Conservation (phyloP, 768 basidiomycete genomes). For the Collybia mongolica region DNA sequence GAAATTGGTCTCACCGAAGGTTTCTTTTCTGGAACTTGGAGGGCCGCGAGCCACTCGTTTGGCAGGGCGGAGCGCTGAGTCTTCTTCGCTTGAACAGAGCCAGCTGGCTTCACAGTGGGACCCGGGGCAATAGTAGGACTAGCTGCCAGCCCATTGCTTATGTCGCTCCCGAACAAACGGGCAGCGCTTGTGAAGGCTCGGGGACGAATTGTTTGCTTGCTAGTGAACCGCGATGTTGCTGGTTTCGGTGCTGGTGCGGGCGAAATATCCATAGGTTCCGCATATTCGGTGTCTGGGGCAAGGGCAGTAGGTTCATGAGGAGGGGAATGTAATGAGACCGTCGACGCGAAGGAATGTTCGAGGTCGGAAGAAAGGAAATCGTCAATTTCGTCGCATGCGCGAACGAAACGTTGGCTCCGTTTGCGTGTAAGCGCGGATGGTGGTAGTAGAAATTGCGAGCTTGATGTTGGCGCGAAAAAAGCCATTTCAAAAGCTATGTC, state of each 20-base stretch:
- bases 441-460: constrained; percentile 39
- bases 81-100: constrained; percentile 48
- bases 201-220: constrained; percentile 42
- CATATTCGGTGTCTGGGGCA: constrained; percentile 45
- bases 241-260: constrained; percentile 48
- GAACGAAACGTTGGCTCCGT: constrained; percentile 41
- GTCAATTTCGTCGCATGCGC: constrained; percentile 51
- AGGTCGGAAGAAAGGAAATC: constrained; percentile 75
- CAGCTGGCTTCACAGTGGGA: constrained; percentile 28
- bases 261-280: constrained; percentile 81
- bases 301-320: constrained; percentile 45
- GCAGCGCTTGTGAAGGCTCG: constrained; percentile 66
- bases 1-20: no score
- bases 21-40: constrained; percentile 11
- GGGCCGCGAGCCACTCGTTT: constrained; percentile 51
- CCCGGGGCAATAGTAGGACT: constrained; percentile 29
- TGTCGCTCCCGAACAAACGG: constrained; percentile 71
- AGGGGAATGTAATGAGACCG: constrained; percentile 77
- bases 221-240: constrained; percentile 19
- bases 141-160: constrained; percentile 54
- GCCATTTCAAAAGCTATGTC: constrained; percentile 45
- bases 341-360: constrained; percentile 81
- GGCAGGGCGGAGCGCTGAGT: constrained; percentile 66
- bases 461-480: constrained; percentile 43
- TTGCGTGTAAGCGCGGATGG: constrained; percentile 48